A percentile compares a stretch with the other conserved stretches of the same genome.
These are phyloP conservation scores for Pyronema domesticum DNA, from an alignment of 495 filamentous ascomycete genomes.

Conservation along the genomic window DNA sequence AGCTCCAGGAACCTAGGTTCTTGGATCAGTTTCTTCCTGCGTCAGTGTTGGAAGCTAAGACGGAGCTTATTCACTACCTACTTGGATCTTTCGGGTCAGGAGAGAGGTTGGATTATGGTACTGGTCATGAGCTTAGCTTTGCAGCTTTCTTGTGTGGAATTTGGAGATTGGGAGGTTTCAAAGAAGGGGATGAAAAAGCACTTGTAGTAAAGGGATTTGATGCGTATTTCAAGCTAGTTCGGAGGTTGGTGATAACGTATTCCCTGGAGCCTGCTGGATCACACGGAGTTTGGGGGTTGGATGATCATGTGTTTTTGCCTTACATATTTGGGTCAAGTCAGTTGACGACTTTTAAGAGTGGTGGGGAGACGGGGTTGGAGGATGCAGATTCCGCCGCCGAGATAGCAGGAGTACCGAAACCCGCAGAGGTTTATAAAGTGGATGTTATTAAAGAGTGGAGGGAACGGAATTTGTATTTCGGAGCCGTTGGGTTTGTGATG, in stretches of 20 bases:
- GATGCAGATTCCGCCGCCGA: slow-evolving; percentile 37
- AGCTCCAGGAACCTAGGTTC: slow-evolving; percentile 23
- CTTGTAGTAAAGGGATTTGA: slow-evolving; percentile 18
- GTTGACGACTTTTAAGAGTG: slow-evolving; percentile 46
- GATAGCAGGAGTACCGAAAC: slow-evolving; percentile 55
- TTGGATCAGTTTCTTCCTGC: slow-evolving; percentile 39
- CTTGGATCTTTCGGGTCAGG: slow-evolving; percentile 74
- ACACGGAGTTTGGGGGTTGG: slow-evolving; percentile 89
- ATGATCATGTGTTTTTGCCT: slow-evolving; percentile 92
- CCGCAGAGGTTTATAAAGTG: slow-evolving; percentile 47
- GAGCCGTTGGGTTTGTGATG: slow-evolving; percentile 95
- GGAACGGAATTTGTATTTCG: slow-evolving; percentile 76
- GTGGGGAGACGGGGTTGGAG: slow-evolving; percentile 35
- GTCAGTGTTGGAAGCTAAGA: slow-evolving; percentile 27
- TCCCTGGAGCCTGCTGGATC: slow-evolving; percentile 91
- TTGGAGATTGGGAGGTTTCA: slow-evolving; percentile 77
- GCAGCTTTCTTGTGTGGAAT: slow-evolving; percentile 74
- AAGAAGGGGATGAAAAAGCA: slow-evolving; percentile 27
- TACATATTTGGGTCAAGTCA: slow-evolving; percentile 94
- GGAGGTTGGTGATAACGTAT: slow-evolving; percentile 73
- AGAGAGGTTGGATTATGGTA: slow-evolving; percentile 84
- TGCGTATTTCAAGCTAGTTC: slow-evolving; percentile 57
- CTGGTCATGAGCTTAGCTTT: slow-evolving; percentile 89
- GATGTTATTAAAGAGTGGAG: slow-evolving; percentile 50
- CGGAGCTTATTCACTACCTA: slow-evolving; percentile 64